Conservation (phyloP, 345 rosid species). For the Aegle marmelos region DNA sequence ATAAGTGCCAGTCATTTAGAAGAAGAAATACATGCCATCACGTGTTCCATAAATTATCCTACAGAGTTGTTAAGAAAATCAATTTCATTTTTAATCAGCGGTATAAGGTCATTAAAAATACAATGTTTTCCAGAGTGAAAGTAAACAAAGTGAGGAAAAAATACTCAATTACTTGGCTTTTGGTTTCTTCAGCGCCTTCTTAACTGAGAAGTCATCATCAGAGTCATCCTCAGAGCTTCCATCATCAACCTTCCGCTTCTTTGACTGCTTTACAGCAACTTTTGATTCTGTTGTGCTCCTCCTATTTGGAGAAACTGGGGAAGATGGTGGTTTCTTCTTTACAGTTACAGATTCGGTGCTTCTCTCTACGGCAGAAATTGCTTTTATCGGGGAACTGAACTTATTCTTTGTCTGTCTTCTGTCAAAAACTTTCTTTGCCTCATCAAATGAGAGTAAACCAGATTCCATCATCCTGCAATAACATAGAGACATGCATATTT, state of each 20-base stretch:
- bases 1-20: too few relatives aligned
- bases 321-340: constrained; percentile 26
- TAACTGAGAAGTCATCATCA: constrained; percentile 48
- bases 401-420: constrained; percentile 62
- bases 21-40: too few relatives aligned
- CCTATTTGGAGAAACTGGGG: constrained; percentile 34
- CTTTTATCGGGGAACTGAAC: constrained; percentile 53
- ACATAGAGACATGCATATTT: not conserved
- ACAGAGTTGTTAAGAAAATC: not conserved
- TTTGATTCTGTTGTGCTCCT: constrained; percentile 46
- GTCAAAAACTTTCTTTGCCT: constrained; percentile 65
- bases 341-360: constrained; percentile 30
- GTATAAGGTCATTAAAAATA: not conserved
- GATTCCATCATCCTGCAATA: constrained; percentile 94
- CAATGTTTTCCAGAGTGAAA: not conserved
- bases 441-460: constrained; percentile 70
- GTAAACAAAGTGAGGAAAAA: not conserved
- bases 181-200: constrained; percentile 44
- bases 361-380: constrained; percentile 36
- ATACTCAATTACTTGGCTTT: constrained; percentile 35
- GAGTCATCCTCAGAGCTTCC: constrained; percentile 48
- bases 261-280: constrained; percentile 35
- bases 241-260: constrained; percentile 50
- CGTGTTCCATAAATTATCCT: too few relatives aligned
- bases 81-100: not conserved